phyloP scores from a whole-genome alignment of 768 basidiomycete genomes.

The Phlebiopsis gigantea region DNA sequence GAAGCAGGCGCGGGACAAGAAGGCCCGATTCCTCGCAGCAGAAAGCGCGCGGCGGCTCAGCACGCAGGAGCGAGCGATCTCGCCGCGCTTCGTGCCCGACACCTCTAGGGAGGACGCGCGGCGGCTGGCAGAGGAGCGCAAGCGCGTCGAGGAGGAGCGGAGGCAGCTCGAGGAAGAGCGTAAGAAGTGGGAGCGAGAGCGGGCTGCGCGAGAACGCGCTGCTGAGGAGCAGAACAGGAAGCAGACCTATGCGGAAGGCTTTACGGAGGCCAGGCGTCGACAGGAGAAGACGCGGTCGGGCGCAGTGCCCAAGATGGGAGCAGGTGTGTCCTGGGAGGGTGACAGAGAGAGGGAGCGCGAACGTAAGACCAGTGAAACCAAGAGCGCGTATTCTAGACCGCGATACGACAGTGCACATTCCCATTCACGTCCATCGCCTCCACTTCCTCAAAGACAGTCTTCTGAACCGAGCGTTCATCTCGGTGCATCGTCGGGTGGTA shows the following conservation, averaged over 20 bases:
- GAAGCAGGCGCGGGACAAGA: slow-evolving; percentile 70
- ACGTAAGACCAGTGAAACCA: slow-evolving; percentile 11
- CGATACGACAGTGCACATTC: slow-evolving; percentile 16
- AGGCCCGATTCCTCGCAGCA: slow-evolving; percentile 57
- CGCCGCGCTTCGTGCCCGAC: not conserved
- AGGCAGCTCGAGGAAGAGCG: slow-evolving; percentile 8
- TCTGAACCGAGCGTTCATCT: slow-evolving; percentile 24
- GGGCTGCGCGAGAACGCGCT: slow-evolving; percentile 2
- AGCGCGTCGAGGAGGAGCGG: slow-evolving; percentile 4
- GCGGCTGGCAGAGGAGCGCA: slow-evolving; percentile 14
- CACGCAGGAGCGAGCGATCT: not conserved
- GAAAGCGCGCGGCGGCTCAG: slow-evolving; percentile 29
- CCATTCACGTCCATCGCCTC: not conserved
- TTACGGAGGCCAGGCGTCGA: slow-evolving; percentile 54
- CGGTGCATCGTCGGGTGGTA: not conserved
- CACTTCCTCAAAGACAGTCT: slow-evolving; percentile 21
- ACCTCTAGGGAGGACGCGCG: slow-evolving; percentile 36
- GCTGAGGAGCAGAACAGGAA: slow-evolving; percentile 11
- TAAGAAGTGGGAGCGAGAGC: slow-evolving; percentile 9
- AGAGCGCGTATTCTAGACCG: slow-evolving; percentile 15
- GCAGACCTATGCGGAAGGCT: slow-evolving; percentile 48
- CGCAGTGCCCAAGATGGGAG: slow-evolving; percentile 9
- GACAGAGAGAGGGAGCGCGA: slow-evolving; percentile 21
- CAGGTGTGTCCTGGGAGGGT: slow-evolving; percentile 13
- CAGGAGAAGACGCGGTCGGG: slow-evolving; percentile 42